phyloP scores from a whole-genome alignment of 345 rosid species.

The Eucalyptus dawsonii region DNA sequence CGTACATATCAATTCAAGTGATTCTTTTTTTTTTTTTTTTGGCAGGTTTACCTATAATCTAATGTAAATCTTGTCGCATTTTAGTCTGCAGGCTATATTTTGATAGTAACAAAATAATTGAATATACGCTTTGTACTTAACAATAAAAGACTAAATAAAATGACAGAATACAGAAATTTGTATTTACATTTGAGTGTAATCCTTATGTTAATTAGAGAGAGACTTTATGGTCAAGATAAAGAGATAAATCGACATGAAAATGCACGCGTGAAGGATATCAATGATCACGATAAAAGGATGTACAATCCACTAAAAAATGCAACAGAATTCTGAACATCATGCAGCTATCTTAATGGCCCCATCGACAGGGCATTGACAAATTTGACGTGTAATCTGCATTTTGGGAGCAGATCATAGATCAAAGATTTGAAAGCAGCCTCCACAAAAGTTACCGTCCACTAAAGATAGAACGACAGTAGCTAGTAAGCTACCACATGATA shows the following conservation, averaged over 20 bases:
- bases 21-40: too few relatives aligned
- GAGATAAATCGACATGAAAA: not conserved
- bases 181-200: not conserved
- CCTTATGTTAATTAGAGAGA: not conserved
- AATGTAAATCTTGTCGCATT: not conserved
- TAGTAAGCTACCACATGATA: too few relatives aligned
- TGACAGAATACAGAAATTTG: not conserved
- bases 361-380: not conserved
- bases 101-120: not conserved
- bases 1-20: not conserved
- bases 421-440: too few relatives aligned
- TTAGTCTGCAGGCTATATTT: not conserved
- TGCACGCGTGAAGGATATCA: not conserved
- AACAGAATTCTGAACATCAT: not conserved
- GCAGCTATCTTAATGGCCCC: not conserved
- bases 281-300: not conserved
- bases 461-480: too few relatives aligned
- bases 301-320: not conserved
- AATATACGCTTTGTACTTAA: not conserved
- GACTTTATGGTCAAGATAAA: not conserved
- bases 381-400: not conserved
- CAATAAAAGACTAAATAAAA: not conserved
- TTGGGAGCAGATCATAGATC: not conserved
- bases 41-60: not conserved
- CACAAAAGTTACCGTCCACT: too few relatives aligned